phyloP scores from a whole-genome alignment of 805 yeast species.

The Metschnikowia continentalis region DNA sequence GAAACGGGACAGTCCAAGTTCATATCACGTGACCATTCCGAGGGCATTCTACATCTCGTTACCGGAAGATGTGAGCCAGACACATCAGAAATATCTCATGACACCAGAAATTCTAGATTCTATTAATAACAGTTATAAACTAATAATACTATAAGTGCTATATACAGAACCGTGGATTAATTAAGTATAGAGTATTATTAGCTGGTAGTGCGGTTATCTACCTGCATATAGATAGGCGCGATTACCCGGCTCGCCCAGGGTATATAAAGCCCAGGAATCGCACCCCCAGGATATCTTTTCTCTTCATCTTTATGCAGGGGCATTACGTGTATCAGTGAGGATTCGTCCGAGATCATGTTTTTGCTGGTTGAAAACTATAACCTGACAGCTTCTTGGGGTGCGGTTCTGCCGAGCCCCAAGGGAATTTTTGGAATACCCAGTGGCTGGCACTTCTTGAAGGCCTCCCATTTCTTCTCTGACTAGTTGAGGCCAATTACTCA shows the following conservation, averaged over 20 bases:
- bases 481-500: conserved; percentile 25
- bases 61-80: no score
- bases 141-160: no score
- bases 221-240: neutral
- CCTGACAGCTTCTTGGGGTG: conserved; percentile 76
- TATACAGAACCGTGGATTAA: no score
- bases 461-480: conserved; percentile 17
- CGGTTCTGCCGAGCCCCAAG: conserved; percentile 47
- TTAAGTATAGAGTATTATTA: no score
- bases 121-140: no score
- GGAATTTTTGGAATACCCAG: conserved; percentile 69
- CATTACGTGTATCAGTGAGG: conserved; percentile 99
- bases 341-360: conserved; percentile 99
- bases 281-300: conserved; percentile 17
- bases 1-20: neutral
- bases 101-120: no score
- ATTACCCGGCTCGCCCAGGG: conserved; percentile 14
- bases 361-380: conserved; percentile 99
- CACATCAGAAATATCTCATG: no score
- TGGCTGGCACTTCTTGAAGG: conserved; percentile 32
- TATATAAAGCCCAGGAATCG: conserved; percentile 9
- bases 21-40: neutral
- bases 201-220: neutral
- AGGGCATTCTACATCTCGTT: neutral
- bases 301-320: conserved; percentile 99